A percentile compares a stretch with the other conserved stretches of the same genome.
Conservation (phyloP, 1,139 yeast species). For the Blastobotrys arbuscula region DNA sequence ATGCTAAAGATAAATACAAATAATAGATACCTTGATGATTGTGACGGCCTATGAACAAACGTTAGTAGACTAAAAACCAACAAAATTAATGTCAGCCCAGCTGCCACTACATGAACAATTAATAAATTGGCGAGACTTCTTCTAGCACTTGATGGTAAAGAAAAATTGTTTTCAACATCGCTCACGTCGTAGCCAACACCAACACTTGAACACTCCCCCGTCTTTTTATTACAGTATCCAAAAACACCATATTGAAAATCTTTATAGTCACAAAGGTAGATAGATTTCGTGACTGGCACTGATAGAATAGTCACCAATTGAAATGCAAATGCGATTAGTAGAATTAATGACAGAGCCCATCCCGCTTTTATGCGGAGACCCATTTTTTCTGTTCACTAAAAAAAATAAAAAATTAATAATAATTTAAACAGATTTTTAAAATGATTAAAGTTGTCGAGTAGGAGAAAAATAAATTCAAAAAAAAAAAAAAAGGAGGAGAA, state of each 20-base stretch:
- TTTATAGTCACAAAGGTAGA: constrained; percentile 47
- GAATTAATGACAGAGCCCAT: constrained; percentile 37
- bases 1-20: constrained; percentile 40
- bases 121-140: constrained; percentile 63
- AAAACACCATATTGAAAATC: constrained; percentile 74
- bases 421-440: not conserved
- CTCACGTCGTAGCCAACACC: constrained; percentile 45
- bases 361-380: constrained; percentile 36
- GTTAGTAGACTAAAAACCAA: constrained; percentile 37
- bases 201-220: constrained; percentile 45
- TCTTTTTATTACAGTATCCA: constrained; percentile 58
- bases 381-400: constrained; percentile 19
- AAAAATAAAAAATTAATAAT: not conserved
- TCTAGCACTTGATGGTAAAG: constrained; percentile 53
- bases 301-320: constrained; percentile 52
- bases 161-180: constrained; percentile 39
- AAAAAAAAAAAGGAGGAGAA: not conserved
- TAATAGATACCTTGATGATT: constrained; percentile 36
- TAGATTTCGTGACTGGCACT: constrained; percentile 53
- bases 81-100: constrained; percentile 63
- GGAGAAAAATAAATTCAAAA: too few species aligned
- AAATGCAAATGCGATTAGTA: constrained; percentile 46
- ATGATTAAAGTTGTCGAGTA: too few species aligned
- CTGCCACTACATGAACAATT: constrained; percentile 76
- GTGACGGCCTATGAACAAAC: constrained; percentile 37